Conservation (phyloP, 2,329 filamentous ascomycete genomes). For the Grosmannia huntii region DNA sequence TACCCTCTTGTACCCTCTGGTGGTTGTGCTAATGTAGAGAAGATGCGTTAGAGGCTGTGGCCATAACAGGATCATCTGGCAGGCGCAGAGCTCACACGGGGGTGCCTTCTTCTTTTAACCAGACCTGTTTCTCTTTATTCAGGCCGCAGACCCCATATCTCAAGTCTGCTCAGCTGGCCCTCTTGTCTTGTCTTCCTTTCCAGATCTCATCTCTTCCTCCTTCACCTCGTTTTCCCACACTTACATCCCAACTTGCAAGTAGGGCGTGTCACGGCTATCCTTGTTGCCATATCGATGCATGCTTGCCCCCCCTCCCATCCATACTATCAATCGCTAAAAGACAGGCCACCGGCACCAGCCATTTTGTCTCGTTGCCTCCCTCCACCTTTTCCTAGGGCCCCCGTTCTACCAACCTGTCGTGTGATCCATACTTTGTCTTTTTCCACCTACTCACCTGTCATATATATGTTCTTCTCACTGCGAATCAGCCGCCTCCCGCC, state of each 20-base stretch:
- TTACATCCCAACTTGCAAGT: not conserved
- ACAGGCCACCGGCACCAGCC: not conserved
- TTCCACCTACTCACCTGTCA: not conserved
- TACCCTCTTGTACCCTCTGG: slow-evolving; percentile 11
- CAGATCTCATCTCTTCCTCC: not conserved
- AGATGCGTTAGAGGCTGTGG: slow-evolving; percentile 5
- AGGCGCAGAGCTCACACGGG: slow-evolving; percentile 2
- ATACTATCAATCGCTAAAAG: too few species aligned
- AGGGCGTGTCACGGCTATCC: not conserved
- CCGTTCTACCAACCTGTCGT: not conserved
- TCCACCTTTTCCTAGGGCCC: not conserved
- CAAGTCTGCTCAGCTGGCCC: slow-evolving; percentile 8
- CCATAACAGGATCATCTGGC: slow-evolving; percentile 11
- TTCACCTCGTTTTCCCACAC: not conserved
- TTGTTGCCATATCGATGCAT: too few species aligned
- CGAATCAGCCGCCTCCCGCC: not conserved
- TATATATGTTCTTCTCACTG: not conserved
- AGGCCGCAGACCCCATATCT: slow-evolving; percentile 4
- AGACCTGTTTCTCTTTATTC: slow-evolving; percentile 6
- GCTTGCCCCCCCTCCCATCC: too few species aligned
- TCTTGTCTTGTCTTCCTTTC: not conserved
- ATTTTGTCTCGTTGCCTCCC: not conserved
- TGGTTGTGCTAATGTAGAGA: slow-evolving; percentile 5
- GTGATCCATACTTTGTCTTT: not conserved
- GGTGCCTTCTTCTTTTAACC: slow-evolving; percentile 6